Evolutionary conservation across 345 rosid species (phyloP), one percentile per base, ranked within the genome.

Genomic region (Pseudoturritis turrita): DNA sequence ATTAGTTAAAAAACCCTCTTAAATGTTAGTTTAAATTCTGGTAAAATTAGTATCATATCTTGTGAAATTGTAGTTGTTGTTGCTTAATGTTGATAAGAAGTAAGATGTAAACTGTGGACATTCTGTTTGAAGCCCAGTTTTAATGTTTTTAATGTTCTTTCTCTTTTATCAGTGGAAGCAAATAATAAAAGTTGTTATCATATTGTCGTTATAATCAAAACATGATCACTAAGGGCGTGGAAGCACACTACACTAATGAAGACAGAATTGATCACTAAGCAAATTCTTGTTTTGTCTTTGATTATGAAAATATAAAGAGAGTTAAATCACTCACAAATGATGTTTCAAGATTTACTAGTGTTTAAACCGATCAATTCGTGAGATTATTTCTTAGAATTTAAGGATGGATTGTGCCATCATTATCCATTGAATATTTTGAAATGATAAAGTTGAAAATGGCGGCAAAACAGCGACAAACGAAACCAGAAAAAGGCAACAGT

Each of bases 361-460:
- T n/a, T n/a, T n/a, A n/a, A n/a, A n/a, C n/a, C n/a, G n/a, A n/a
- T n/a, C n/a, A n/a, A n/a, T n/a, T n/a, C n/a, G n/a, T 15, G 33
- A 57, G 26, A 40, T 49, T 58, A 45, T 57, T 33, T 47, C 25
- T 35, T 25, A 11, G 11, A 59, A 17, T 12, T 10, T 49, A 13
- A 7, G 22, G 19, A 41, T 29, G 26, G 15, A 53, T 14, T 56
- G 50, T 12, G 10, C 56, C 63, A 72, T 9, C n/a, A n/a, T 7
- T 7, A 26, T n/a, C 28, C n/a, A 49, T 65, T 40, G 78, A 75
- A 50, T 35, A 37, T 21, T 75, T 75, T 75, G 79, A 75, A 75
- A 54, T 15, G 0, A 62, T 4, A 44, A 75, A 75, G 65, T 62
- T 36, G 53, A 54, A 69, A 69, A 44, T 53, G 79, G 75, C 70